Evolutionary conservation across 2,329 filamentous ascomycete genomes (phyloP).

Genomic region (Fusarium bactridioides): DNA sequence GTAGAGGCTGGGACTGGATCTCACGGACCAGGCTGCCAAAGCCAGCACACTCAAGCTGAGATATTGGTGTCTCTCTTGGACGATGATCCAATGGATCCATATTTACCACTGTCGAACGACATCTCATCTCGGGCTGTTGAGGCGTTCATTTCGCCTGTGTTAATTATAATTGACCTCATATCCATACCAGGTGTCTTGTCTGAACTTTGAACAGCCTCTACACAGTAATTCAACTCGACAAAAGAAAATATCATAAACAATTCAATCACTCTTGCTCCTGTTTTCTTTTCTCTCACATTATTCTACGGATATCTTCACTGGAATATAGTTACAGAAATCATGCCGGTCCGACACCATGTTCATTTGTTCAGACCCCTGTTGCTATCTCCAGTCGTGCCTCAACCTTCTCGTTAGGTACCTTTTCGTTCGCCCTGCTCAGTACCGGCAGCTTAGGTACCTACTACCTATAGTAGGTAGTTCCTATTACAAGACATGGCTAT

Average conservation of each 20-base stretch:
- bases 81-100: slow-evolving; percentile 40
- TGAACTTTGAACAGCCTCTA: not conserved
- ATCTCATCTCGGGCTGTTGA: slow-evolving; percentile 23
- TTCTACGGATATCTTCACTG: not conserved
- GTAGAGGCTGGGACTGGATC: not conserved
- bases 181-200: not conserved
- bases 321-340: not conserved
- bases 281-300: not conserved
- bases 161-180: slow-evolving; percentile 1
- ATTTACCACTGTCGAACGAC: slow-evolving; percentile 35
- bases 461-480: not conserved
- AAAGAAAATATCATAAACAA: not conserved
- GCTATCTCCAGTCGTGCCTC: not conserved
- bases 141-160: slow-evolving; percentile 22
- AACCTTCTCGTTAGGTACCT: not conserved
- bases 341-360: slow-evolving; percentile 4
- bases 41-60: not conserved
- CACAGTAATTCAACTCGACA: not conserved
- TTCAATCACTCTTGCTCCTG: not conserved
- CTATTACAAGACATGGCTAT: not conserved
- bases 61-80: slow-evolving; percentile 22
- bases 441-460: not conserved
- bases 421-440: not conserved
- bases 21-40: not conserved
- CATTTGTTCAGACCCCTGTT: slow-evolving; percentile 22